Conservation (phyloP, 148 eudicot species). For the Suaeda aralocaspica region DNA sequence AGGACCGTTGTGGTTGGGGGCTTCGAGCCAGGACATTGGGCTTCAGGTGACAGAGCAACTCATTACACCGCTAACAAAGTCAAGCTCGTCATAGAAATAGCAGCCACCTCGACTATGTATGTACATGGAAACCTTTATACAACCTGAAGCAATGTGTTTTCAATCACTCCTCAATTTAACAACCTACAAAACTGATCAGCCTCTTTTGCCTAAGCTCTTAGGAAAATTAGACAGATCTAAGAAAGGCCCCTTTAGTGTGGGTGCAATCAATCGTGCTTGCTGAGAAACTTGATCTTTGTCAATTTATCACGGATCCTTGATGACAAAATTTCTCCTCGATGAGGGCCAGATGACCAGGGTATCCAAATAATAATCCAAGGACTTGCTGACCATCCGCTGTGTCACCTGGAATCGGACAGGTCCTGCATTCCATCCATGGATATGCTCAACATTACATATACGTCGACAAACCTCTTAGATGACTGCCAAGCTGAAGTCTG, state of each 20-base stretch:
- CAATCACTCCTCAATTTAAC: neutral
- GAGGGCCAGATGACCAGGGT: constrained; percentile 52
- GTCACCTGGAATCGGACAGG: constrained; percentile 61
- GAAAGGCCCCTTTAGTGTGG: constrained; percentile 83
- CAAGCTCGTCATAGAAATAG: neutral
- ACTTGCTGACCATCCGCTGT: constrained; percentile 67
- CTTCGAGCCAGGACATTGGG: no score
- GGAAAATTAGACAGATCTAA: constrained; percentile 66
- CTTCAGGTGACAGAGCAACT: neutral
- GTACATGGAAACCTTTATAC: neutral
- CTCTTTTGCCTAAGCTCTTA: constrained; percentile 33
- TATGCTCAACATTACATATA: constrained; percentile 43
- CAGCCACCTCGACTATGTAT: constrained; percentile 3
- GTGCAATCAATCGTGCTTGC: constrained; percentile 85
- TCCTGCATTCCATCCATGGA: constrained; percentile 75
- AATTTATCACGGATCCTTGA: constrained; percentile 35
- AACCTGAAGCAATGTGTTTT: neutral
- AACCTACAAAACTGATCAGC: constrained; percentile 23
- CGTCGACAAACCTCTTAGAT: constrained; percentile 46
- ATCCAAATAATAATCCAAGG: constrained; percentile 42
- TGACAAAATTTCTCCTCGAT: constrained; percentile 69
- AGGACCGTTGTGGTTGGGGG: no score
- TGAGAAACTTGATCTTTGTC: constrained; percentile 60
- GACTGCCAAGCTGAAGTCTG: constrained; percentile 64
- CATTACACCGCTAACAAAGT: neutral